A percentile compares a stretch with the other conserved stretches of the same genome.
phyloP scores from a whole-genome alignment of 2,329 filamentous ascomycete genomes.

The Verticillium klebahnii region DNA sequence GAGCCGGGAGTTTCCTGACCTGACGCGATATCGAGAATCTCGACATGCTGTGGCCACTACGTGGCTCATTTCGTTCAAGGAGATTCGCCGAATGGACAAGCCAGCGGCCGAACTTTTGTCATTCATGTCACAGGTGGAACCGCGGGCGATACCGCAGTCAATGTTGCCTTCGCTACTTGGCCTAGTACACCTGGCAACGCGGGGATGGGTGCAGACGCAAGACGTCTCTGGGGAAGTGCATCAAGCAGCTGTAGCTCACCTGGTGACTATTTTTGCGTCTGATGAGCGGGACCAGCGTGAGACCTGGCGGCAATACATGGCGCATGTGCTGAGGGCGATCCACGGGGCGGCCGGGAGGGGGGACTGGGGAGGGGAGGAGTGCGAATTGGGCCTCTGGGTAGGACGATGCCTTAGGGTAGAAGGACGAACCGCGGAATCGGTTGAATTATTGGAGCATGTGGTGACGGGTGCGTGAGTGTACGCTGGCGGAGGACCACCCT shows the following conservation, averaged over 20 bases:
- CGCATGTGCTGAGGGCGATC: conserved; percentile 2
- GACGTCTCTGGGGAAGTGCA: not conserved
- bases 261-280: not conserved
- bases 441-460: not conserved
- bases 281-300: conserved; percentile 3
- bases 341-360: not conserved
- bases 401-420: not conserved
- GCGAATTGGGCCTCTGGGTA: not conserved
- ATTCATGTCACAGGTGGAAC: conserved; percentile 34
- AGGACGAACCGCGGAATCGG: not conserved
- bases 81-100: conserved; percentile 21
- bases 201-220: conserved; percentile 20
- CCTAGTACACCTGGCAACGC: conserved; percentile 27
- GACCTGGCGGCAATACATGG: conserved; percentile 1
- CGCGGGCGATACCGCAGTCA: conserved; percentile 30
- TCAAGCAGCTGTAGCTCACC: not conserved
- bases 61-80: conserved; percentile 35
- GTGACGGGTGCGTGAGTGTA: not conserved
- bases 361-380: not conserved
- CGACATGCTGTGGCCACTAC: conserved; percentile 31
- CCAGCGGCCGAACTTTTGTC: conserved; percentile 29
- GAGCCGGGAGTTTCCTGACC: conserved; percentile 27
- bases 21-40: conserved; percentile 21
- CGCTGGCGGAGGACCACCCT: not conserved
- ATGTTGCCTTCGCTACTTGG: conserved; percentile 24